Evolutionary conservation across 2,329 filamentous ascomycete genomes (phyloP).

Genomic region (Ambrosiella cleistominuta): DNA sequence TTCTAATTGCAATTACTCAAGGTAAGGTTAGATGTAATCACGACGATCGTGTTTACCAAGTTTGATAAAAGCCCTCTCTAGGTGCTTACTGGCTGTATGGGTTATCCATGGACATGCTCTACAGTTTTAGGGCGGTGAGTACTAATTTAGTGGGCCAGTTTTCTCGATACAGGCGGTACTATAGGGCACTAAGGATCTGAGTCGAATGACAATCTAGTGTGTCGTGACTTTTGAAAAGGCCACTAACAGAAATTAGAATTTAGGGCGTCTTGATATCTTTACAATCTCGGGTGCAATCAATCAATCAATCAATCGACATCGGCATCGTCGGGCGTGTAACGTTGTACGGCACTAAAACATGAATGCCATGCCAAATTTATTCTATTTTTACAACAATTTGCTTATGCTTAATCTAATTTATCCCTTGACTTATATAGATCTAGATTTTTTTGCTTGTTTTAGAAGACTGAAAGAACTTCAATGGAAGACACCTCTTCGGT

Average conservation of each 20-base stretch:
- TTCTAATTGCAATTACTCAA: too few species aligned
- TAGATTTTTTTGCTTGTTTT: neutral
- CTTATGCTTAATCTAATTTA: neutral
- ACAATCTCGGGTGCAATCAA: neutral
- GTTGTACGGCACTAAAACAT: neutral
- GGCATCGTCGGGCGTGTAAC: neutral
- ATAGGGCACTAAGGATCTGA: too few species aligned
- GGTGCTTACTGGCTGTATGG: neutral
- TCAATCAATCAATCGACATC: neutral
- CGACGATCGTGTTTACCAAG: neutral
- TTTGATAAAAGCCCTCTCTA: neutral
- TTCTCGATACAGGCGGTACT: too few species aligned
- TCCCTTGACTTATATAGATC: neutral
- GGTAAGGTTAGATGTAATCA: too few species aligned
- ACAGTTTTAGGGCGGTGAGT: neutral
- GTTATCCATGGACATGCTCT: neutral
- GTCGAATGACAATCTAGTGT: too few species aligned
- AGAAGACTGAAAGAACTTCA: neutral
- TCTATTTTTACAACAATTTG: neutral
- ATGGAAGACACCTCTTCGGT: neutral
- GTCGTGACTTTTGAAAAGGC: too few species aligned
- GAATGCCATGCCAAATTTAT: neutral
- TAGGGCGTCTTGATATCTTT: too few species aligned
- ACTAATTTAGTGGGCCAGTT: neutral
- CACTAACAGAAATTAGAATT: too few species aligned